These are phyloP conservation scores for Colletotrichum abscissum DNA, from an alignment of 2,329 filamentous ascomycete genomes.

Conservation along the genomic window DNA sequence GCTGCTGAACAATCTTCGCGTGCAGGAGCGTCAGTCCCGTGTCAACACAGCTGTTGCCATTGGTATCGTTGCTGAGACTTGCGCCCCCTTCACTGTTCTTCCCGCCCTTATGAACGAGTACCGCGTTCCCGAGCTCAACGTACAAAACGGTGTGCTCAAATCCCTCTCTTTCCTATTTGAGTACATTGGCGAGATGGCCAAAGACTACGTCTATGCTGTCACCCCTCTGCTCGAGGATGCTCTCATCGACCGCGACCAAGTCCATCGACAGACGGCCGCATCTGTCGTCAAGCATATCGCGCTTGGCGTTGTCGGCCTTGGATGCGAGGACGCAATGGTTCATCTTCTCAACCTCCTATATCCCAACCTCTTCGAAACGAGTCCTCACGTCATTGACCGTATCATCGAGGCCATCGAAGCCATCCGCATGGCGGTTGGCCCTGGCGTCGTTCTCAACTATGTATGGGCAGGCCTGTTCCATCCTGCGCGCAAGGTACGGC, in stretches of 20 bases:
- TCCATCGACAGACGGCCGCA: slow-evolving; percentile 95
- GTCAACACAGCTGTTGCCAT: slow-evolving; percentile 99
- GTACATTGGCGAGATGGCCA: slow-evolving; percentile 99
- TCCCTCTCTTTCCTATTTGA: slow-evolving; percentile 97
- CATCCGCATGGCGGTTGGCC: slow-evolving; percentile 91
- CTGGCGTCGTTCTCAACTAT: slow-evolving; percentile 95
- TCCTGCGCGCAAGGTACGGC: slow-evolving; percentile 92
- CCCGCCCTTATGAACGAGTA: slow-evolving; percentile 99
- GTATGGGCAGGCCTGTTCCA: slow-evolving; percentile 98
- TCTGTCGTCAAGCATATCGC: slow-evolving; percentile 98
- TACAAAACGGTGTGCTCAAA: slow-evolving; percentile 98
- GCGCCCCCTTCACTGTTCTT: slow-evolving; percentile 97
- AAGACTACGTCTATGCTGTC: slow-evolving; percentile 99
- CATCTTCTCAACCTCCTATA: slow-evolving; percentile 96
- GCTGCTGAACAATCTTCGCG: slow-evolving; percentile 93
- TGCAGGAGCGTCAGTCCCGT: slow-evolving; percentile 97
- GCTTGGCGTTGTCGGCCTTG: slow-evolving; percentile 94
- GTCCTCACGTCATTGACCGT: slow-evolving; percentile 96
- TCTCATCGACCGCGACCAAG: slow-evolving; percentile 96
- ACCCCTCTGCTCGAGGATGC: slow-evolving; percentile 96
- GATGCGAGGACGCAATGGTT: slow-evolving; percentile 98
- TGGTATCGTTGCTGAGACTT: slow-evolving; percentile 98
- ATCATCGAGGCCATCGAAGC: slow-evolving; percentile 98
- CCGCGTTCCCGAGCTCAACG: slow-evolving; percentile 96
- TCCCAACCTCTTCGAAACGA: slow-evolving; percentile 97